Conservation (phyloP, 2,329 filamentous ascomycete species). For the Chrysosporium queenslandicum region DNA sequence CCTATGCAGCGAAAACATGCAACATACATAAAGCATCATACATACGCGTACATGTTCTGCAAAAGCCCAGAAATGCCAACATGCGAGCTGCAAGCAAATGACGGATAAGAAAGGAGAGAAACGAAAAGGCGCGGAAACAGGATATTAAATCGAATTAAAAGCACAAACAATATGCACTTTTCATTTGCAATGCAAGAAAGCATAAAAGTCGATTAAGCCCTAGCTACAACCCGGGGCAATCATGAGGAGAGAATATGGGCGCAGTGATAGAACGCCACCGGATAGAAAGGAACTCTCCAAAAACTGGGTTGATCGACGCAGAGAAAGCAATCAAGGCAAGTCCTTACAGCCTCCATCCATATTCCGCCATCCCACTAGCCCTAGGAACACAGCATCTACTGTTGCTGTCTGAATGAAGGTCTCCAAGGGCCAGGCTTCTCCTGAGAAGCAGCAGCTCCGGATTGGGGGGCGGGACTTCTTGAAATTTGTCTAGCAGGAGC, state of each 20-base stretch:
- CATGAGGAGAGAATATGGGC: background rate
- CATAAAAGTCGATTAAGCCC: background rate
- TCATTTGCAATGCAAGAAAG: conserved; percentile 5
- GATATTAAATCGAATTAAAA: conserved; percentile 11
- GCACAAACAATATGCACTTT: conserved; percentile 12
- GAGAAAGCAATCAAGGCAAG: background rate
- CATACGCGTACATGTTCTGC: conserved; percentile 10
- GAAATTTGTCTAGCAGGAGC: conserved; percentile 10
- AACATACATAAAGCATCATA: conserved; percentile 8
- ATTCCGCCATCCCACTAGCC: background rate
- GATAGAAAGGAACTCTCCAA: background rate
- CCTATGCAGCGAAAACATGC: conserved; percentile 6
- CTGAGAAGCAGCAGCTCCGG: conserved; percentile 11
- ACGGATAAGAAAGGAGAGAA: background rate
- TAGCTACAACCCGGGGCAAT: background rate
- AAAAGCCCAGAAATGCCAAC: background rate
- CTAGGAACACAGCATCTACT: background rate
- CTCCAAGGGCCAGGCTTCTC: conserved; percentile 16
- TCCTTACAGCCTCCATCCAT: background rate
- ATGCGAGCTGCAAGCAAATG: background rate
- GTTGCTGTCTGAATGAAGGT: conserved; percentile 14
- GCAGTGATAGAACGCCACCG: background rate
- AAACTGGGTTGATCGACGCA: background rate
- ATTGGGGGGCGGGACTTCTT: conserved; percentile 11
- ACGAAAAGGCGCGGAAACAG: background rate